Percentiles rank a stretch among this genome's conserved stretches.
These are phyloP conservation scores for Houttuynia cordata DNA, from an alignment of 164 flowering plant genomes.

Conservation along the genomic window DNA sequence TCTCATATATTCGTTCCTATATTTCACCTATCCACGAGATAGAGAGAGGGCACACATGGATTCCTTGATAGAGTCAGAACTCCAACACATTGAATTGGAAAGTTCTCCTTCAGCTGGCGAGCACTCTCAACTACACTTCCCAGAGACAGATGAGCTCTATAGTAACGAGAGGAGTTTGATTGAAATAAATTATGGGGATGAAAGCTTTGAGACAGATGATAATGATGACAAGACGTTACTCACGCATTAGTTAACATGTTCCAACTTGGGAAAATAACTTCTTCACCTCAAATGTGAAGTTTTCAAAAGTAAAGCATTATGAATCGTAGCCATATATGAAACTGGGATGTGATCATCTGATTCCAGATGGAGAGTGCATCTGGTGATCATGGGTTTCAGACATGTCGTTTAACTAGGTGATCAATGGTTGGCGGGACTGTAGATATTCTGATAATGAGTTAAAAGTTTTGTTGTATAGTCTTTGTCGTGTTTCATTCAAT, in stretches of 20 bases:
- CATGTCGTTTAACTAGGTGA: too few relatives aligned
- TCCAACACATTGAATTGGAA: slow-evolving; percentile 39
- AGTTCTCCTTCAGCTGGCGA: slow-evolving; percentile 13
- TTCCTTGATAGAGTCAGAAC: slow-evolving; percentile 60
- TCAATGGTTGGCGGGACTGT: too few relatives aligned
- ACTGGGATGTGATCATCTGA: too few relatives aligned
- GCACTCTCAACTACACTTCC: slow-evolving; percentile 11
- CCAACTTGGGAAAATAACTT: slow-evolving; percentile 18
- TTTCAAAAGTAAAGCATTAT: too few relatives aligned
- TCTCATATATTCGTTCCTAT: slow-evolving; percentile 67
- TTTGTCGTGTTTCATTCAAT: too few relatives aligned
- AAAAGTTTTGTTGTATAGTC: too few relatives aligned
- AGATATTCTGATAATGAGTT: too few relatives aligned
- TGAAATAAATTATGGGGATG: slow-evolving; percentile 40
- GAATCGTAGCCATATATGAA: too few relatives aligned
- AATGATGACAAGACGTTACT: slow-evolving; percentile 37
- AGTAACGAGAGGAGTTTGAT: slow-evolving; percentile 21
- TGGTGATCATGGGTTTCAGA: too few relatives aligned
- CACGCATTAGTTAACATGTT: slow-evolving; percentile 30
- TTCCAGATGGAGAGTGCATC: too few relatives aligned
- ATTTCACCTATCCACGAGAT: slow-evolving; percentile 82
- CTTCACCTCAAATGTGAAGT: not conserved
- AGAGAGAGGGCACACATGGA: slow-evolving; percentile 64
- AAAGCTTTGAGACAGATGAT: slow-evolving; percentile 27
- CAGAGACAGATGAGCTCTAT: slow-evolving; percentile 15